A percentile compares a stretch with the other conserved stretches of the same genome.
Conservation (phyloP, 352 stramenopile species). For the Pythium plurisporium region DNA sequence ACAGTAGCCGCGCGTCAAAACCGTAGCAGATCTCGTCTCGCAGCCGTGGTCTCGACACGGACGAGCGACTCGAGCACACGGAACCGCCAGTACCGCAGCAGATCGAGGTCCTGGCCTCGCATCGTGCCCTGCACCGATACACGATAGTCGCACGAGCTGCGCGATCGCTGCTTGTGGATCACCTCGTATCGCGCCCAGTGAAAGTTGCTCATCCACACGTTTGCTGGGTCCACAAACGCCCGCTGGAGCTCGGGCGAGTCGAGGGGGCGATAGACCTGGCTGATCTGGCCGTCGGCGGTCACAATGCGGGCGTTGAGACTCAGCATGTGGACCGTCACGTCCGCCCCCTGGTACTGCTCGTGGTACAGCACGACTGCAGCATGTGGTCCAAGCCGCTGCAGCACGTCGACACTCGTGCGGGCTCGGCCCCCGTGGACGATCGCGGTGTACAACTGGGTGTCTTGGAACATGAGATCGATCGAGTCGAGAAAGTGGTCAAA, state of each 20-base stretch:
- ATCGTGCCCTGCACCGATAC: background rate
- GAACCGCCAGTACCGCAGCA: slow-evolving; percentile 1
- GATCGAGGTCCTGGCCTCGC: background rate
- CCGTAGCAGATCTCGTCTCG: background rate
- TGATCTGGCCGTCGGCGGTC: background rate
- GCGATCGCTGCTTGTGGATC: background rate
- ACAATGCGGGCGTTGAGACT: background rate
- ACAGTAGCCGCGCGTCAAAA: no score
- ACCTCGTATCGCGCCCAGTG: background rate
- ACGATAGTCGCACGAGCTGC: background rate
- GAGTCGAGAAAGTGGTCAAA: background rate
- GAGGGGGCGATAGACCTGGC: background rate
- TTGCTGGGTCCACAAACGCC: background rate
- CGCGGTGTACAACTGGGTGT: background rate
- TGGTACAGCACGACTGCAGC: slow-evolving; percentile 1
- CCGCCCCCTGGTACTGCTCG: background rate
- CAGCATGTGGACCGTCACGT: background rate
- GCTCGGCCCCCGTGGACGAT: slow-evolving; percentile 1
- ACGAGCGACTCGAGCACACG: slow-evolving; percentile 1
- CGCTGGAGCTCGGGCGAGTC: background rate
- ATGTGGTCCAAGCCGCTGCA: background rate
- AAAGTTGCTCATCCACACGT: background rate
- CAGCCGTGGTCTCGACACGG: background rate
- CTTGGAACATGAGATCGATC: background rate
- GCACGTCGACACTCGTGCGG: background rate